phyloP scores from a whole-genome alignment of 2,329 filamentous ascomycete genomes.

The Alternaria gansuensis region DNA sequence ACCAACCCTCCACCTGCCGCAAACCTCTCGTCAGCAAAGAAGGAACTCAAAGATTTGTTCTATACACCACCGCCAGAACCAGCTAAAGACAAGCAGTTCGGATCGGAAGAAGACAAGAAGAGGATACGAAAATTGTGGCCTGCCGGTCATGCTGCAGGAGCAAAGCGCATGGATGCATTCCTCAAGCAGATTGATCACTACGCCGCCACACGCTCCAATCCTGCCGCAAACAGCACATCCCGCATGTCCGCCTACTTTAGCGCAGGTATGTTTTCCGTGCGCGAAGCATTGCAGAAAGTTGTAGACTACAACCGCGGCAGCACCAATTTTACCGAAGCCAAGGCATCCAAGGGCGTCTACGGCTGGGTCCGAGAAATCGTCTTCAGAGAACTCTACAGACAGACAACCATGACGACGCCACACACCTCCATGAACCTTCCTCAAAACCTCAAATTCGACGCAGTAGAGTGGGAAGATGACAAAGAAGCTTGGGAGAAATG shows the following conservation, averaged over 20 bases:
- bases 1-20: slow-evolving; percentile 53
- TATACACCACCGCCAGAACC: slow-evolving; percentile 46
- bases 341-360: slow-evolving; percentile 51
- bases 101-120: slow-evolving; percentile 51
- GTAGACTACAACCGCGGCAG: slow-evolving; percentile 55
- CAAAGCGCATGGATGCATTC: slow-evolving; percentile 55
- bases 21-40: slow-evolving; percentile 45
- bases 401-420: slow-evolving; percentile 58
- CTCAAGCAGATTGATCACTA: slow-evolving; percentile 55
- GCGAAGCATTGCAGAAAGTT: slow-evolving; percentile 56
- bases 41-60: slow-evolving; percentile 47
- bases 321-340: slow-evolving; percentile 55
- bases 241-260: slow-evolving; percentile 58
- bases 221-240: slow-evolving; percentile 54
- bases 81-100: slow-evolving; percentile 55
- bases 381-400: slow-evolving; percentile 62
- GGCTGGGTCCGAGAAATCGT: slow-evolving; percentile 63
- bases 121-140: slow-evolving; percentile 58
- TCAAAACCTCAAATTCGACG: slow-evolving; percentile 62
- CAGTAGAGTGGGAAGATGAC: slow-evolving; percentile 62
- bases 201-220: slow-evolving; percentile 54
- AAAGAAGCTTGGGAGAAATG: slow-evolving; percentile 61
- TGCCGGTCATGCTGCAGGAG: slow-evolving; percentile 55
- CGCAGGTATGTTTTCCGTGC: slow-evolving; percentile 57
- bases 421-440: slow-evolving; percentile 62